phyloP scores from a whole-genome alignment of 2,329 filamentous ascomycete species.

The Metarhizium robertsii region DNA sequence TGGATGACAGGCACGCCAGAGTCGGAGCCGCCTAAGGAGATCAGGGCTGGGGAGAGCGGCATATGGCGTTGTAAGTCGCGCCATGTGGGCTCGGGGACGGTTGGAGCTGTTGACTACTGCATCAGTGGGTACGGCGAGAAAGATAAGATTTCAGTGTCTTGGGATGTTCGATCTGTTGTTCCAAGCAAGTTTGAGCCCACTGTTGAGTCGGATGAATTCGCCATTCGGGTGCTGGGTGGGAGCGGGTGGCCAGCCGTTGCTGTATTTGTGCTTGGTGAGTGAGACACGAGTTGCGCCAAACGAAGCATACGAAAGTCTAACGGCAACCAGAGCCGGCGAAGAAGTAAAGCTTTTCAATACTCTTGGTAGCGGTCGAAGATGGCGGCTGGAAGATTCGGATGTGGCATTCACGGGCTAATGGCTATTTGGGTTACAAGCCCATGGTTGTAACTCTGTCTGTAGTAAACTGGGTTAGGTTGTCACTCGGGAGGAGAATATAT shows the following conservation, averaged over 20 bases:
- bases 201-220: background rate
- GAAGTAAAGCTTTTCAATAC: background rate
- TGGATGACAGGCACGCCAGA: slow-evolving; percentile 3
- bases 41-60: slow-evolving; percentile 3
- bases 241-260: slow-evolving; percentile 1
- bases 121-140: background rate
- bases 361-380: background rate
- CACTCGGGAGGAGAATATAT: background rate
- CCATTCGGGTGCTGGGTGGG: background rate
- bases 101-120: background rate
- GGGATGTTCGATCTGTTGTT: slow-evolving; percentile 1
- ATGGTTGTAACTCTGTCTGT: background rate
- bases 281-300: background rate
- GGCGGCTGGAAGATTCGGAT: background rate
- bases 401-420: background rate
- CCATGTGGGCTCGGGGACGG: background rate
- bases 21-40: background rate
- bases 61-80: slow-evolving; percentile 2
- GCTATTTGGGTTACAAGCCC: background rate
- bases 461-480: background rate
- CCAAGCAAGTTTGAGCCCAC: slow-evolving; percentile 1
- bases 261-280: slow-evolving; percentile 1
- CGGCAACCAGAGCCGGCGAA: background rate
- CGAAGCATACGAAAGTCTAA: background rate
- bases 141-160: background rate